Evolutionary conservation across 176 grass and related monocot genomes (phyloP).

Genomic region (Dendrocalamus sinicus): DNA sequence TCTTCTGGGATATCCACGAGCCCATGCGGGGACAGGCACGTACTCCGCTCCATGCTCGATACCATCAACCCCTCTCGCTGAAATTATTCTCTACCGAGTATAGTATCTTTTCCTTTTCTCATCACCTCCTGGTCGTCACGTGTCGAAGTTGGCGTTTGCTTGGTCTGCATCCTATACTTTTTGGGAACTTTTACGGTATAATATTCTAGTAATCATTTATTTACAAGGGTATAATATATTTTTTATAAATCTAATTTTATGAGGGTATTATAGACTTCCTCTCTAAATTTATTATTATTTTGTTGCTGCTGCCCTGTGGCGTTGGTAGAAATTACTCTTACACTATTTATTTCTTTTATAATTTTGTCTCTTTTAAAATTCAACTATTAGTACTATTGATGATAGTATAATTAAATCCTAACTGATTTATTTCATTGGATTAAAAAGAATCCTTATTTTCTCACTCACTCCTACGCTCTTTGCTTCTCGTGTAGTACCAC

Average conservation of each 20-base stretch:
- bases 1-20: constrained; percentile 98
- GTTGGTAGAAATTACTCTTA: too few relatives aligned
- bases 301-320: too few relatives aligned
- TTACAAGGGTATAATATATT: too few relatives aligned
- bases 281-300: too few relatives aligned
- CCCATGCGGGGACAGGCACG: constrained; percentile 79
- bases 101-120: background rate
- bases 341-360: accelerated
- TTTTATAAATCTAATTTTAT: too few relatives aligned
- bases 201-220: too few relatives aligned
- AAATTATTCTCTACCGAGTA: background rate
- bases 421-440: too few relatives aligned
- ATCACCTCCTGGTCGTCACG: constrained; percentile 29
- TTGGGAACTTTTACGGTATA: too few relatives aligned
- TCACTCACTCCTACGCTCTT: background rate
- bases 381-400: too few relatives aligned
- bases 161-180: constrained; percentile 53
- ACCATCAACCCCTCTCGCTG: background rate
- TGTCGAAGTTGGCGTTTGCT: constrained; percentile 35
- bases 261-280: too few relatives aligned
- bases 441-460: constrained; percentile 4
- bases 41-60: background rate
- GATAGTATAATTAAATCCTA: too few relatives aligned
- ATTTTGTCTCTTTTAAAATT: too few relatives aligned
- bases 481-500: background rate